Evolutionary conservation across 2,329 filamentous ascomycete genomes (phyloP), one percentile per base, ranked within the genome.

Genomic region (Cladosporium velox): DNA sequence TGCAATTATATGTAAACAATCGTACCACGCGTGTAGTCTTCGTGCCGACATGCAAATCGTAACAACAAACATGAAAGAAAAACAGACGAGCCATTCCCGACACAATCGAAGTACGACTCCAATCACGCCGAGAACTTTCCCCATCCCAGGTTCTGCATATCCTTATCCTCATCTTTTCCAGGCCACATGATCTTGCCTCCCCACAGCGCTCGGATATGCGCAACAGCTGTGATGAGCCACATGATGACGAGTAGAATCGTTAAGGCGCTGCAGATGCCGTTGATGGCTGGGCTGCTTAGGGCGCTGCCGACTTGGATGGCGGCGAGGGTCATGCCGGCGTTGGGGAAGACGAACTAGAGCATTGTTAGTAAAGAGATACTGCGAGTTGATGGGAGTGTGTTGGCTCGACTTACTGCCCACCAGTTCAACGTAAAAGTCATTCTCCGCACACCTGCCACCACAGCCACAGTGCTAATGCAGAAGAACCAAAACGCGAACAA

Each of bases 271-370:
- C 82, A 82, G 34, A 88, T 78, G 70, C 84, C 84, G 72, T 81
- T 71, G 5, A 89, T 77, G 0, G 79, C 84, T 0, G 79, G 69
- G 70, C 85, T 89, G 1, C 80, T 75, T 6, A 89, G 75, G 34
- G 69, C 65, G 47, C 70, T 79, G 1, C 85, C 87, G 52, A 89
- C 80, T 11, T 83, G 78, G 51, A 89, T 86, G 8, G 84, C 84
- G 0, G 86, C 84, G 55, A 90, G 80, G 0, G 85, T 86, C 66
- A 89, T 85, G 0, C 88, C 88, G 1, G 85, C 86, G 67, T 90
- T 90, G 5, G 88, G 88, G 71, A 90, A 90, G 32, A 90, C 84
- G 73, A 88, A 86, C 2, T 64, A n/a, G n/a, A n/a, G n/a, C n/a
- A n/a, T n/a, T n/a, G n/a, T n/a, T n/a, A n/a, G n/a, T n/a, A n/a